phyloP scores from a whole-genome alignment of 441 rosid genomes.

The Gossypium schwendimanii region DNA sequence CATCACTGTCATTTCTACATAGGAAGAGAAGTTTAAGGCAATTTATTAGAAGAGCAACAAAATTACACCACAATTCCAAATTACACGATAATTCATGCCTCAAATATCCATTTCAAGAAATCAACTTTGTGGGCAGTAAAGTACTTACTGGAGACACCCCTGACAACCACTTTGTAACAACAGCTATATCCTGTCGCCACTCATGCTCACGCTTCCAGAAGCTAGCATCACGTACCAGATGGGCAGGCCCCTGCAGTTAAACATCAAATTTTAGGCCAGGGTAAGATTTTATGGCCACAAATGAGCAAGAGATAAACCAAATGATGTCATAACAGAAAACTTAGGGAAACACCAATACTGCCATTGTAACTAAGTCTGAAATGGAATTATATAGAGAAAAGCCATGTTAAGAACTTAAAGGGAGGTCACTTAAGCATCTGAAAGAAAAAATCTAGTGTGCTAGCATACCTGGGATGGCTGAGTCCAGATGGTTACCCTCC shows the following conservation, averaged over 20 bases:
- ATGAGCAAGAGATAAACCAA: background rate
- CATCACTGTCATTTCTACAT: background rate
- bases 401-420: conserved; percentile 6
- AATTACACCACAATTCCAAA: background rate
- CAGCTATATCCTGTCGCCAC: conserved; percentile 98
- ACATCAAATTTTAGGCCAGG: conserved; percentile 14
- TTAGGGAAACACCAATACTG: conserved; percentile 2
- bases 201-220: conserved; percentile 96
- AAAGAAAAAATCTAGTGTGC: conserved; percentile 8
- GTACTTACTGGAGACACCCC: conserved; percentile 83
- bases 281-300: conserved; percentile 10
- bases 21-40: background rate
- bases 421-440: conserved; percentile 1
- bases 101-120: background rate
- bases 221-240: conserved; percentile 81
- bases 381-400: conserved; percentile 1
- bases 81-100: background rate
- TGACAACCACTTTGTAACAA: conserved; percentile 90
- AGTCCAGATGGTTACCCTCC: conserved; percentile 94
- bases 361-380: background rate
- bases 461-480: conserved; percentile 81
- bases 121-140: conserved; percentile 15
- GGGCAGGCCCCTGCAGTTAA: conserved; percentile 67
- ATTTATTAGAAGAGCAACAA: background rate
- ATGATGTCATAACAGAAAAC: background rate